A percentile compares a stretch with the other conserved stretches of the same genome.
These are phyloP conservation scores for Picea engelmannii DNA, from an alignment of 83 land plant genomes.

Conservation along the genomic window DNA sequence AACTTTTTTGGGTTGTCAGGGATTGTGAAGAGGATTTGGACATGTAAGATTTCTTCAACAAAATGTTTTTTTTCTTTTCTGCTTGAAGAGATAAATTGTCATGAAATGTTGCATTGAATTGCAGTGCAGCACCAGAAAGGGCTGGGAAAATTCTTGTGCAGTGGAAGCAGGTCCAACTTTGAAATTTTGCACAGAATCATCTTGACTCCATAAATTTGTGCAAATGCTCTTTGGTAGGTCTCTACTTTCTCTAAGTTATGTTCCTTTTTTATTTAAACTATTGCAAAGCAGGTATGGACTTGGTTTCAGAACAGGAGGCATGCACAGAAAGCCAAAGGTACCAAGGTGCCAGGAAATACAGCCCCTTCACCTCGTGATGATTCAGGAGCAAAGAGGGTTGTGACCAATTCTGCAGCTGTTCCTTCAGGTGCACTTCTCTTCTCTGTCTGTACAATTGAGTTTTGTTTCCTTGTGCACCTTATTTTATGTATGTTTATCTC, in stretches of 20 bases:
- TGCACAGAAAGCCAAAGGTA: constrained; percentile 52
- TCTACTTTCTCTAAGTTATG: neutral
- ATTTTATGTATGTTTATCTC: too few relatives aligned
- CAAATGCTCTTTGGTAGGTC: too few relatives aligned
- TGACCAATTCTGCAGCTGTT: constrained; percentile 23
- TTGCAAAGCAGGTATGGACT: constrained; percentile 66
- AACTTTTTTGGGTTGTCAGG: neutral
- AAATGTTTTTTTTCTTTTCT: too few relatives aligned
- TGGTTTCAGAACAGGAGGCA: constrained; percentile 85
- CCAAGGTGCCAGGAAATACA: constrained; percentile 32
- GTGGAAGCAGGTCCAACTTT: constrained; percentile 43
- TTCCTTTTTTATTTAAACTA: neutral
- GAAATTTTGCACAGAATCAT: neutral
- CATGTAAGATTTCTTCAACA: neutral
- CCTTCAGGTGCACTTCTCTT: constrained; percentile 31
- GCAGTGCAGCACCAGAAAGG: constrained; percentile 44
- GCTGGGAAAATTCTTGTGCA: constrained; percentile 45
- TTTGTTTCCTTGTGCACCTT: too few relatives aligned
- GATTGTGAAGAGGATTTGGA: neutral
- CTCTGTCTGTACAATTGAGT: neutral
- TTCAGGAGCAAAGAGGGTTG: constrained; percentile 17
- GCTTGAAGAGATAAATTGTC: neutral
- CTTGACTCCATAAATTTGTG: neutral
- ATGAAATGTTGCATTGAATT: neutral
- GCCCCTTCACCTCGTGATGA: constrained; percentile 37